Base-by-base conservation (phyloP, 1,284 basidiomycete species). In the Tylopilus sp. region DNA sequence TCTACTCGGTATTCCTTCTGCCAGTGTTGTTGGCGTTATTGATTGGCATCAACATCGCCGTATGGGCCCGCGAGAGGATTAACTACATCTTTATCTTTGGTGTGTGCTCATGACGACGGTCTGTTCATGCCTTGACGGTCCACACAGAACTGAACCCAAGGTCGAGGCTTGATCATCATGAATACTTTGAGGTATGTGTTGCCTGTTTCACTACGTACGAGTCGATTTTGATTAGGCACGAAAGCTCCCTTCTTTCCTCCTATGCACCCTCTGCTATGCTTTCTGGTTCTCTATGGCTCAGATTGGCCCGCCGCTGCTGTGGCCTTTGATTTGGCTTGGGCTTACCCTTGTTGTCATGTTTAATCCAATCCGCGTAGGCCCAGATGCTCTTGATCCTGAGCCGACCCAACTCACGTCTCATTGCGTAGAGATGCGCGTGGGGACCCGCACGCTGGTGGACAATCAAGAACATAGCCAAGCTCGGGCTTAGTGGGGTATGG, bases 31-130 rank as follows among this genome's bases (percentile, higher is more conserved):
- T 97, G 63, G 74, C 82, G 0, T 60, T 95, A 29, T 71, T 97
- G 0, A 82, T 97, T 38, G 89, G 89, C 23, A 52, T 91, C 36
- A 96, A 98, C 64, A 59, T 97, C 10, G 60, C 83, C 15, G 86
- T 86, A 0, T 97, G 91, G 88, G 77, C 83, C 0, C 66, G 71
- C 2, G 75, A 83, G 5, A 76, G 89, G 37, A 92, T 97, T 61
- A 97, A 96, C 65, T 93, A 93, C 55, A 78, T 83, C 18, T 96
- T 97, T 66, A 95, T 97, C 44, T 95, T 97, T 59, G 84, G 87
- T 89, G 49, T 44, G 75, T 60, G 21, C 15, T 21, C 16, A 13
- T 25, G 12, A 38, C 10, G 6, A 25, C n/a, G 0, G 2, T 34
- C 35, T 11, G 6, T 10, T 39, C n/a, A 18, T 13, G 9, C 28